Evolutionary conservation across 106 monocot species (phyloP).

Genomic region (Platanthera guangdongensis): DNA sequence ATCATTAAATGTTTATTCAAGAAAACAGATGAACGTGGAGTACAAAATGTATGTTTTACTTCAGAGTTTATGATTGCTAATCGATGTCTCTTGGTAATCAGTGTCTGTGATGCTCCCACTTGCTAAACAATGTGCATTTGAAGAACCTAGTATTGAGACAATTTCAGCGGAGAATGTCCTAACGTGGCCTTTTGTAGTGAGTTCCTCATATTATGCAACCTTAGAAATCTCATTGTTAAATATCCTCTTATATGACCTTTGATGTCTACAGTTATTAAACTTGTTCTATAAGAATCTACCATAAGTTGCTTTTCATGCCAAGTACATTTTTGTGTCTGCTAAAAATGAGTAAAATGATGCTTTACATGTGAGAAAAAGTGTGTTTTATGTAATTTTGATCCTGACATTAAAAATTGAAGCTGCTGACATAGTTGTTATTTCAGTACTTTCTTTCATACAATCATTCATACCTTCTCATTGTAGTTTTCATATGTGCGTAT

Average conservation of each 20-base stretch:
- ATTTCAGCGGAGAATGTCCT: slow-evolving; percentile 91
- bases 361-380: neutral
- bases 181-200: slow-evolving; percentile 88
- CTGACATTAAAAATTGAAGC: neutral
- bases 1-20: no score
- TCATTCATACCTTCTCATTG: no score
- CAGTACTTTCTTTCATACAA: neutral
- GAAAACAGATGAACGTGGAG: neutral
- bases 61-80: neutral
- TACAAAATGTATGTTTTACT: neutral
- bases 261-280: neutral
- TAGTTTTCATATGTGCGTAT: no score
- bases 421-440: neutral
- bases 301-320: neutral
- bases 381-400: neutral
- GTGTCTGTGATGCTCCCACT: slow-evolving; percentile 93
- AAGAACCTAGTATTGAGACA: slow-evolving; percentile 79
- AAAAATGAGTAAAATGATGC: neutral
- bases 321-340: neutral
- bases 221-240: neutral
- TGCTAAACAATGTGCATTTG: slow-evolving; percentile 96
- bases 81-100: slow-evolving; percentile 18
- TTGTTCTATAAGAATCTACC: neutral
- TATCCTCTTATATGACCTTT: neutral
- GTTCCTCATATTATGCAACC: slow-evolving; percentile 1